Base-by-base conservation (phyloP, 192 early-diverging fungal genomes). In the Umbelopsis vinacea region DNA sequence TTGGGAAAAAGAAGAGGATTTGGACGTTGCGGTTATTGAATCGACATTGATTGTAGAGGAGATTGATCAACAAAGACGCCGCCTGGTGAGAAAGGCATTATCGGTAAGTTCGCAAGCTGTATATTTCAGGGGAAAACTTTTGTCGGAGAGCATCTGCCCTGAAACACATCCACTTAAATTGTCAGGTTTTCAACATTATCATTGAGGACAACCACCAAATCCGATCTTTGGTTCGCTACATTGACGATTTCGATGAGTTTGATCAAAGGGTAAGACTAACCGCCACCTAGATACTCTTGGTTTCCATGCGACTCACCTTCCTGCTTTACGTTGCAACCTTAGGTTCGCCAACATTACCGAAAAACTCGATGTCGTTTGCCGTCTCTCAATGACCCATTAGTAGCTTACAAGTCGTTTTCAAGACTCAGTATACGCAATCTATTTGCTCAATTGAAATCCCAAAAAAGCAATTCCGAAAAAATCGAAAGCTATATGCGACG, bases 401-500 rank as follows among this genome's bases (percentile, higher is more conserved):
- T 54, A 54, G 22, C 53, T 2, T 24, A 14, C 53, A 24, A 22
- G 33, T 29, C n/a, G 29, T 63, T 14, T 35, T 63, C 57, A 63
- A 63, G 57, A 63, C 57, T 63, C 12, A 63, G 57, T 37, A 63
- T 63, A 37, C 57, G 57, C 8, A 63, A 63, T 38, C 35, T 60
- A 21, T 60, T 68, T 67, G 38, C 40, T 2, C 67, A 38, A n/a
- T 17, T 63, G 10, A 63, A 63, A 35, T 79, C 79, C 21, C 74
- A 70, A 19, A 88, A 88, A 71, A 77, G 80, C 19, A 88, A 75
- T 29, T 70, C 83, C 0, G 80, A 83, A 54, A 80, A 84, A 66
- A 52, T 88, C 15, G 84, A 88, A 47, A 52, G 24, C 17, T 88
- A 88, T 46, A 43, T 88, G 15, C 77, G 74, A 8, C 80, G 81